Base-by-base conservation (phyloP, 495 filamentous ascomycete genomes). In the Trichoderma reesei region DNA sequence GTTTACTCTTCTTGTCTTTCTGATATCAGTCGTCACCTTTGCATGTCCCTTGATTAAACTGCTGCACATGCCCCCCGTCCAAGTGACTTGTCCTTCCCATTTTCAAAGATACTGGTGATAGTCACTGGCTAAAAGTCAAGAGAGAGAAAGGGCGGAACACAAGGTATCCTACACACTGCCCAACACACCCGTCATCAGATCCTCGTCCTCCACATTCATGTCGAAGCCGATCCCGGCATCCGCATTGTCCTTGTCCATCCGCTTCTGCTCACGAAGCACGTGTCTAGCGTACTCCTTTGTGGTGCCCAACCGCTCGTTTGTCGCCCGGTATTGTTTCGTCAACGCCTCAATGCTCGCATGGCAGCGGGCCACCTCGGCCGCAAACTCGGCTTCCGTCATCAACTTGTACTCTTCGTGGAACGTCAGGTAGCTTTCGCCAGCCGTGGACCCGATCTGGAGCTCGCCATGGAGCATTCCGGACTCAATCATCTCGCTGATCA, bases 211-310 rank as follows among this genome's bases (percentile, higher is more conserved):
- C 3, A 82, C 76, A 39, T 74, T 69, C 3, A 67, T 68, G 62
- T 72, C 76, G 37, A 72, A 72, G 65, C 68, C 66, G 37, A 64
- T 69, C 56, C 71, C 67, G 38, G 75, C 79, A n/a, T 72, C 68
- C 1, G 67, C 44, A 72, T 72, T 63, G 64, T 70, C 64, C 61
- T 72, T 69, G 36, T 75, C 75, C 46, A 62, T 34, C 31, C 71
- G 72, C 68, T 78, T 82, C 62, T 78, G 76, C 61, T 78, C 75
- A 66, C 74, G 81, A 20, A 78, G 71, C 44, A 80, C 13, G 51
- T 75, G 75, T 18, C 78, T 75, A 33, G 88, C 68, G 68, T 86
- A 87, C 39, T 90, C 87, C 67, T 83, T 81, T 68, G 76, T 85
- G 6, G 85, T 73, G 3, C 75, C 81, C 36, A 90, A 66, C 41